Conservation (phyloP, 495 filamentous ascomycete genomes). For the Lindgomyces ingoldianus region DNA sequence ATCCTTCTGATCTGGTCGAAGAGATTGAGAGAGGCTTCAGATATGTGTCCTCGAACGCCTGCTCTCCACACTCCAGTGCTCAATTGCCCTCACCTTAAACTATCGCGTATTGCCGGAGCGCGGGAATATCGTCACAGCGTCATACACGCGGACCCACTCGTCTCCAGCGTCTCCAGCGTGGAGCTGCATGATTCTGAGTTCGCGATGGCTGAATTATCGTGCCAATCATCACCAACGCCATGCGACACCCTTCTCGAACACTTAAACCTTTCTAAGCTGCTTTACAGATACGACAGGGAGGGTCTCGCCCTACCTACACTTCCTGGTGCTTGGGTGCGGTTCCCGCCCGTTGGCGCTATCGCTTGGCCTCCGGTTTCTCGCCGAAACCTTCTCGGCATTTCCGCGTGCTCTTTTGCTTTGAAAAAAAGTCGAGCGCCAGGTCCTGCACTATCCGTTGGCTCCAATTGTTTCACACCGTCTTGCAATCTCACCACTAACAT, state of each 20-base stretch:
- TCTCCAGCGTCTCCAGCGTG: background rate
- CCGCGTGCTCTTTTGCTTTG: background rate
- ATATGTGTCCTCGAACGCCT: no score
- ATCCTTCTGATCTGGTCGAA: no score
- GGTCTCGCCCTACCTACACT: background rate
- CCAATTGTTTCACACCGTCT: constrained; percentile 18
- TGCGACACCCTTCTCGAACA: background rate
- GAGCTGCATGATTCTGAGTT: background rate
- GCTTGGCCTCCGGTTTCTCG: constrained; percentile 17
- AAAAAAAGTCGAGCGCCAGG: constrained; percentile 1
- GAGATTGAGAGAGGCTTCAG: no score
- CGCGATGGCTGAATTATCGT: background rate
- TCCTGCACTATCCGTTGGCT: constrained; percentile 23
- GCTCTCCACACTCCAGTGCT: no score
- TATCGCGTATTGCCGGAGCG: no score
- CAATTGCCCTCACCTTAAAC: no score
- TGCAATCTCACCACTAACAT: constrained; percentile 14
- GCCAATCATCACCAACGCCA: background rate
- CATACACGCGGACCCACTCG: no score
- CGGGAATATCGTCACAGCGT: no score
- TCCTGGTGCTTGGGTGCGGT: background rate
- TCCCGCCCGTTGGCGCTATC: constrained; percentile 22
- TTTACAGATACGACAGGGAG: background rate
- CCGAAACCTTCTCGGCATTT: background rate
- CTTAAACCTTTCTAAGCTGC: background rate